phyloP scores from a whole-genome alignment of 768 basidiomycete species.

The Pisolithus tinctorius region DNA sequence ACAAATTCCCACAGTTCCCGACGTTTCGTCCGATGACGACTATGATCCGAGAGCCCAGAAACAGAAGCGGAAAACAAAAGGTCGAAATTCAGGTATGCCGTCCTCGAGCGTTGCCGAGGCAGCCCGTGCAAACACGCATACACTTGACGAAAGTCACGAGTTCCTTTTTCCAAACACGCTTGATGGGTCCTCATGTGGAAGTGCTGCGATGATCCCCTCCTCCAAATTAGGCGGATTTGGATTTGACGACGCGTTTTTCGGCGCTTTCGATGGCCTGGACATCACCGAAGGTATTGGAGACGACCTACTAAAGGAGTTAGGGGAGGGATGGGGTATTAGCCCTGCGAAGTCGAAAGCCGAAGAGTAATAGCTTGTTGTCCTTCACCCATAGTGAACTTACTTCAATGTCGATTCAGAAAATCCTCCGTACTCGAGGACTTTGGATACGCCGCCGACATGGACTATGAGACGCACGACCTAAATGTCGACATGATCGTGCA shows the following conservation, averaged over 20 bases:
- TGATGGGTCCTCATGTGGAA: conserved; percentile 51
- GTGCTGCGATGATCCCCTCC: conserved; percentile 31
- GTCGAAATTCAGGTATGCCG: conserved; percentile 11
- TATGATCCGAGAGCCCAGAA: conserved; percentile 38
- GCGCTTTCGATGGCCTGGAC: conserved; percentile 47
- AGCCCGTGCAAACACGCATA: conserved; percentile 49
- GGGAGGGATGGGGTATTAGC: conserved; percentile 55
- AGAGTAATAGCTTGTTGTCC: conserved; percentile 10
- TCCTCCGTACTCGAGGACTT: conserved; percentile 15
- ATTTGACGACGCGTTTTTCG: conserved; percentile 49
- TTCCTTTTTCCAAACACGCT: conserved; percentile 62
- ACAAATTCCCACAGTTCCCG: conserved; percentile 7
- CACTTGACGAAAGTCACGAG: conserved; percentile 65
- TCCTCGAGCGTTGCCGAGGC: conserved; percentile 32
- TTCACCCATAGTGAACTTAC: background rate
- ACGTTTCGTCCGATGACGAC: conserved; percentile 41
- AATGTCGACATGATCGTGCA: conserved; percentile 2
- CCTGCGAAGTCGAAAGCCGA: conserved; percentile 3
- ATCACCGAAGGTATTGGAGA: conserved; percentile 59
- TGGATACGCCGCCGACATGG: conserved; percentile 12
- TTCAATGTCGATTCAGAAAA: conserved; percentile 12
- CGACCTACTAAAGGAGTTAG: conserved; percentile 69
- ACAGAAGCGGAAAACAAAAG: conserved; percentile 21
- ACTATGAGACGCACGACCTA: conserved; percentile 17
- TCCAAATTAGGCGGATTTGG: conserved; percentile 47